Base-by-base conservation (phyloP, 306 rosid species). In the Arachis stenosperma region DNA sequence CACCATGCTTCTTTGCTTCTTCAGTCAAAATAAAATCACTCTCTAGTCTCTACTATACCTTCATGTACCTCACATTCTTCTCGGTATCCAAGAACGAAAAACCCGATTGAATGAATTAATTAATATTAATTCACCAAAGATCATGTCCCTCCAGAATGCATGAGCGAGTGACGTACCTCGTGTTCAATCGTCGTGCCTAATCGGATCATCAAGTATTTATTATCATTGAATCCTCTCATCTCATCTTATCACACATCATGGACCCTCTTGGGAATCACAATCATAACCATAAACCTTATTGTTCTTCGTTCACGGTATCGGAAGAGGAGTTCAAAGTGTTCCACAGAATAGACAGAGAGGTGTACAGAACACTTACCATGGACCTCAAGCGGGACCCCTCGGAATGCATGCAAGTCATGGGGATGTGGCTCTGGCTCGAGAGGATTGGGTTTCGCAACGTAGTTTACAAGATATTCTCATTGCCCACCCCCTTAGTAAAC, bases 351-450 rank as follows among this genome's bases (percentile, higher is more conserved):
- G 98, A 90, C 77, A 74, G 97, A 53, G 74, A 86, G 27, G 84
- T 93, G 1, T 93, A 81, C 64, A 30, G 11, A 2, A 67, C 84
- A 10, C 84, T 93, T 2, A 93, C 68, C 42, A 12, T 80, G 44
- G 74, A 30, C 27, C 88, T 90, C 0, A 15, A 30, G 6, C 75
- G 97, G 0, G 93, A 90, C 4, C 93, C 97, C 0, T 17, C 70
- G 1, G 92, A 93, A 59, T 74, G 92, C 13, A 84, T 90, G 81
- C 90, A 83, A 29, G 65, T 87, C 0, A 39, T 89, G 68, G 89
- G 86, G 2, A 64, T 90, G 52, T 89, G 96, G 89, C 86, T 90
- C 36, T 93, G 97, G 97, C 42, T 93, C 29, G 98, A 93, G 81
- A 73, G 44, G n/a, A 70, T 42, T 7, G 88, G 93, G 0, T 89